These are phyloP conservation scores for Aspergillus incahuasiensis DNA, from an alignment of 495 filamentous ascomycete genomes.

Conservation along the genomic window DNA sequence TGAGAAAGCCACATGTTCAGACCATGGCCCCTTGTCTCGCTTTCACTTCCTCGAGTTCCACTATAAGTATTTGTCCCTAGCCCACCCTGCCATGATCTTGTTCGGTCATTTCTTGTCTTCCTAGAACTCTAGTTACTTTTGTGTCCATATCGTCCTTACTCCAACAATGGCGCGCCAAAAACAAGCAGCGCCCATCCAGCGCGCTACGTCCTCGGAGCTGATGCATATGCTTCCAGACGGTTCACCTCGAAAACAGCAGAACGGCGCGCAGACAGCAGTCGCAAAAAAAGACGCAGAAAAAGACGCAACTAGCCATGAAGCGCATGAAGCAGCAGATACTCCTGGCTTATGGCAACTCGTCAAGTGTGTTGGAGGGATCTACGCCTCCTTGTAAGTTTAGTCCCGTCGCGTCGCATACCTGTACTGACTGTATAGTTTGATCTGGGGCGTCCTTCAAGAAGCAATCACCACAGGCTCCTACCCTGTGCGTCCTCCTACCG, in stretches of 20 bases:
- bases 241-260: conserved; percentile 24
- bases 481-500: conserved; percentile 34
- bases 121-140: not conserved
- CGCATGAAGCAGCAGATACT: conserved; percentile 32
- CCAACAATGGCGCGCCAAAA: conserved; percentile 66
- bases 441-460: conserved; percentile 95
- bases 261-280: conserved; percentile 17
- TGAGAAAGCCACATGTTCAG: conserved; percentile 39
- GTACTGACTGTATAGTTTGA: conserved; percentile 58
- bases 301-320: conserved; percentile 24
- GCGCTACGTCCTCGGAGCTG: conserved; percentile 62
- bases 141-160: not conserved
- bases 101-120: not conserved
- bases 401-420: not conserved
- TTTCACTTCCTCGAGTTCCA: not conserved
- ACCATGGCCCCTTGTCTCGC: conserved; percentile 20
- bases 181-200: conserved; percentile 60
- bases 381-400: conserved; percentile 80
- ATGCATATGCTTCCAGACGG: conserved; percentile 37
- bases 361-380: conserved; percentile 89
- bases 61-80: not conserved
- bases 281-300: conserved; percentile 46
- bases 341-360: conserved; percentile 66
- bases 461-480: conserved; percentile 95
- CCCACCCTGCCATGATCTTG: not conserved